These are phyloP conservation scores for Syzygium syzygioides DNA, from an alignment of 441 rosid genomes.

Conservation along the genomic window DNA sequence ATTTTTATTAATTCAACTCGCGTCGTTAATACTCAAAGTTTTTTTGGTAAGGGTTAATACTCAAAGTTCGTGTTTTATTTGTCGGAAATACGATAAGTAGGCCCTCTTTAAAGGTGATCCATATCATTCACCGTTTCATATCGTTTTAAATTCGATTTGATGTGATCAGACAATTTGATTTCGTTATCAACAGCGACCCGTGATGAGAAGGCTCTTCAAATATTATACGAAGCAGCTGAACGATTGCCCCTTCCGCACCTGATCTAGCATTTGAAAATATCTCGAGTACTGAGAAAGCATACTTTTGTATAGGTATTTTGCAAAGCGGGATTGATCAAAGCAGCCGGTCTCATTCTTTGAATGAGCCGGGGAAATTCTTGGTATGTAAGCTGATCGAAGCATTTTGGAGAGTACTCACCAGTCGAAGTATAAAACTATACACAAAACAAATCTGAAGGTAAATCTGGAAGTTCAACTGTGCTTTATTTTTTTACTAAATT, in stretches of 20 bases:
- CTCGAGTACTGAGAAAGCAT: background rate
- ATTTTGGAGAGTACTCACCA: background rate
- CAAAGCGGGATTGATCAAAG: background rate
- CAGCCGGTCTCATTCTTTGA: background rate
- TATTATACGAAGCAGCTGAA: background rate
- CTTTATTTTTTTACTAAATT: background rate
- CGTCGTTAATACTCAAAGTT: rapidly evolving
- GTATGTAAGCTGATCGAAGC: background rate
- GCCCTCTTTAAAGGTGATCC: background rate
- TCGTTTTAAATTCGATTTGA: background rate
- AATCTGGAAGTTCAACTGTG: background rate
- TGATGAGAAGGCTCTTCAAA: background rate
- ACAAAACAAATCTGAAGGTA: background rate
- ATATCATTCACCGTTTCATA: background rate
- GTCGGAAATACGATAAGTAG: no score
- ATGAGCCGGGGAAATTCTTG: rapidly evolving
- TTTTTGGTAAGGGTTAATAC: no score
- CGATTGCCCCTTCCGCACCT: rapidly evolving
- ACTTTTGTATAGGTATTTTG: background rate
- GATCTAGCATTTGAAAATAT: background rate
- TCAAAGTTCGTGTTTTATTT: rapidly evolving
- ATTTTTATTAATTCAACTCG: background rate
- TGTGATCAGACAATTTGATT: background rate
- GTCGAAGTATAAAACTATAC: background rate
- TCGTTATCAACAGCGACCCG: rapidly evolving